Evolutionary conservation across 2,329 filamentous ascomycete species (phyloP).

Genomic region (Aspergillus clavatus): DNA sequence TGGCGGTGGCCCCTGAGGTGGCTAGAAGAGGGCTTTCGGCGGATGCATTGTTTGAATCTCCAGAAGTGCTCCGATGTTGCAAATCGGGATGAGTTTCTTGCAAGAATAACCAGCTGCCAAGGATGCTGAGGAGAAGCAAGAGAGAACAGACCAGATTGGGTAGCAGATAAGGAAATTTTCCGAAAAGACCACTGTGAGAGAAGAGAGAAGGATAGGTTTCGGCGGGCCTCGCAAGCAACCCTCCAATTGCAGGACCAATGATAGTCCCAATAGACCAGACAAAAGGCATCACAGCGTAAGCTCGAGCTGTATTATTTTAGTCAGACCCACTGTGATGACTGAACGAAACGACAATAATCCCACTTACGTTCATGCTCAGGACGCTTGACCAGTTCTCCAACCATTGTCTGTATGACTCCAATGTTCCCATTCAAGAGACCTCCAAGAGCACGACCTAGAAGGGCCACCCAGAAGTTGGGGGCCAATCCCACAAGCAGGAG

Average conservation of each 20-base stretch:
- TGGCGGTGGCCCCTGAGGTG: conserved; percentile 68
- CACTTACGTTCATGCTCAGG: conserved; percentile 79
- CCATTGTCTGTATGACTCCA: conserved; percentile 88
- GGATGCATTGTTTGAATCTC: conserved; percentile 38
- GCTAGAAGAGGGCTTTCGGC: conserved; percentile 71
- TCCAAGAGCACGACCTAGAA: conserved; percentile 69
- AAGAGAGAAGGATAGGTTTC: conserved; percentile 69
- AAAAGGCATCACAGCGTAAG: conserved; percentile 90
- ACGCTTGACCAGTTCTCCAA: conserved; percentile 76
- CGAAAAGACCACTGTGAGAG: conserved; percentile 64
- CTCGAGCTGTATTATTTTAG: conserved; percentile 55
- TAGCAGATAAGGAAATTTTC: conserved; percentile 76
- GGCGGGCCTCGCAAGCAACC: conserved; percentile 75
- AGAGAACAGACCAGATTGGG: conserved; percentile 80
- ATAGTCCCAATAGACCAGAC: conserved; percentile 91
- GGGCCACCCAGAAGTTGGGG: conserved; percentile 75
- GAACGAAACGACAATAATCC: neutral
- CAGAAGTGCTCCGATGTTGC: conserved; percentile 49
- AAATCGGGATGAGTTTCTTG: conserved; percentile 87
- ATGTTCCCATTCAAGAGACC: conserved; percentile 88
- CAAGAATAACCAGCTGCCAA: conserved; percentile 74
- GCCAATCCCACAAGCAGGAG: conserved; percentile 80
- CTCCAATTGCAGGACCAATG: conserved; percentile 74
- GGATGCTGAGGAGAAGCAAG: conserved; percentile 71
- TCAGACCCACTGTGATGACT: too few relatives aligned